Percentiles rank a stretch among this genome's conserved stretches.
Conservation (phyloP, 352 stramenopile genomes). For the Pythium coloratum region DNA sequence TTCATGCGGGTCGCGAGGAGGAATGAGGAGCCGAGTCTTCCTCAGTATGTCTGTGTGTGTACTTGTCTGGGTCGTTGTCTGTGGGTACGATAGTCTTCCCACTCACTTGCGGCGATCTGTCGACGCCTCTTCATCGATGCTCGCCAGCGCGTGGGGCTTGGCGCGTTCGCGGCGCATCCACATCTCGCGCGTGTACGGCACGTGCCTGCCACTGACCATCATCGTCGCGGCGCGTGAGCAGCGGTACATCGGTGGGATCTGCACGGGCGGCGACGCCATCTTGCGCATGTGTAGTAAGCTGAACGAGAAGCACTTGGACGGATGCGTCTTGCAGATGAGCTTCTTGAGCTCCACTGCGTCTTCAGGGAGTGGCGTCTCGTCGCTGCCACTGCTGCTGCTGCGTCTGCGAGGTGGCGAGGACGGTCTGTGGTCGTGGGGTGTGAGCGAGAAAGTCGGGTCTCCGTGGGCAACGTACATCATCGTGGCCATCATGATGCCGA, state of each 20-base stretch:
- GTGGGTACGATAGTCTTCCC: too few species aligned
- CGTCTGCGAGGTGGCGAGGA: background rate
- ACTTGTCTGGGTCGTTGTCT: too few species aligned
- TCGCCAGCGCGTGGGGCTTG: background rate
- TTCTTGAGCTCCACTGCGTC: slow-evolving; percentile 48
- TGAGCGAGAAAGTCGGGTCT: slow-evolving; percentile 4
- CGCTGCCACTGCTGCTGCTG: too few species aligned
- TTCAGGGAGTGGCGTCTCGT: background rate
- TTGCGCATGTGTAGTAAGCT: slow-evolving; percentile 47
- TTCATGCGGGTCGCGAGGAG: too few species aligned
- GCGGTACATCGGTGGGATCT: slow-evolving; percentile 39
- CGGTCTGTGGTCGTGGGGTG: background rate
- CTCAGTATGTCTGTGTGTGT: too few species aligned
- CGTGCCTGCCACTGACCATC: slow-evolving; percentile 40
- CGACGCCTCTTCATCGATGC: slow-evolving; percentile 4
- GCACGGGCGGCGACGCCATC: slow-evolving; percentile 43
- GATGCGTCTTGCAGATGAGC: slow-evolving; percentile 37
- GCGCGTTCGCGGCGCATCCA: slow-evolving; percentile 47
- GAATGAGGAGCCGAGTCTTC: too few species aligned
- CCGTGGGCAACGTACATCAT: slow-evolving; percentile 17
- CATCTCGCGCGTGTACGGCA: slow-evolving; percentile 61
- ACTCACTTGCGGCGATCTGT: slow-evolving; percentile 11
- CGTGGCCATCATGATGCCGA: slow-evolving; percentile 9
- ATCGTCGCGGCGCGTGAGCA: background rate
- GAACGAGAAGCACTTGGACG: slow-evolving; percentile 41